Percentiles rank a stretch among this genome's conserved stretches.
phyloP scores from a whole-genome alignment of 2,329 filamentous ascomycete genomes.

The Paecilomyces sp. region DNA sequence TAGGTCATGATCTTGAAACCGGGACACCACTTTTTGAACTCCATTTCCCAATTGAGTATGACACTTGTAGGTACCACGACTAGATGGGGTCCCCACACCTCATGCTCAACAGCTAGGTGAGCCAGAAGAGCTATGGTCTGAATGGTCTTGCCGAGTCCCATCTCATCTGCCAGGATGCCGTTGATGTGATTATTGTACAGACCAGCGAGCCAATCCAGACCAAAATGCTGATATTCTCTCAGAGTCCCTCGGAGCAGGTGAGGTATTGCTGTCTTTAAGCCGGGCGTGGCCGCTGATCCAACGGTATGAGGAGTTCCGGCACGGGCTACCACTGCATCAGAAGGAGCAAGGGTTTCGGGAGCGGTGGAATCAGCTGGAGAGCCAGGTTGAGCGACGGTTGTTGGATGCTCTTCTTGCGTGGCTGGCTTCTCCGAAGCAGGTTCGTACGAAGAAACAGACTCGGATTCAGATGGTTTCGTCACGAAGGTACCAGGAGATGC shows the following conservation, averaged over 20 bases:
- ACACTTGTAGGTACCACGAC: slow-evolving; percentile 97
- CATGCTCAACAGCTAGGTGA: slow-evolving; percentile 81
- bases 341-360: not conserved
- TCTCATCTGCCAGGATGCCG: slow-evolving; percentile 94
- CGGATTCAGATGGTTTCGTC: slow-evolving; percentile 38
- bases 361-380: slow-evolving; percentile 11
- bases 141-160: slow-evolving; percentile 97
- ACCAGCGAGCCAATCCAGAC: slow-evolving; percentile 93
- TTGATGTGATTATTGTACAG: slow-evolving; percentile 90
- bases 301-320: not conserved
- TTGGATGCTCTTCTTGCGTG: not conserved
- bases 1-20: slow-evolving; percentile 98
- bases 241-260: slow-evolving; percentile 80
- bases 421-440: slow-evolving; percentile 22
- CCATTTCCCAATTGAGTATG: slow-evolving; percentile 99
- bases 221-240: slow-evolving; percentile 92
- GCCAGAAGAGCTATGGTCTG: slow-evolving; percentile 93
- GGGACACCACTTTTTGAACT: slow-evolving; percentile 97
- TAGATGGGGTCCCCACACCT: slow-evolving; percentile 92
- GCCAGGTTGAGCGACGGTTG: slow-evolving; percentile 5
- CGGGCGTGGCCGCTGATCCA: slow-evolving; percentile 30
- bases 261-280: slow-evolving; percentile 63
- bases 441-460: slow-evolving; percentile 37
- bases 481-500: slow-evolving; percentile 36
- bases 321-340: not conserved